Base-by-base conservation (phyloP, 1,284 basidiomycete species). In the Melampsora abietis-canadensis region DNA sequence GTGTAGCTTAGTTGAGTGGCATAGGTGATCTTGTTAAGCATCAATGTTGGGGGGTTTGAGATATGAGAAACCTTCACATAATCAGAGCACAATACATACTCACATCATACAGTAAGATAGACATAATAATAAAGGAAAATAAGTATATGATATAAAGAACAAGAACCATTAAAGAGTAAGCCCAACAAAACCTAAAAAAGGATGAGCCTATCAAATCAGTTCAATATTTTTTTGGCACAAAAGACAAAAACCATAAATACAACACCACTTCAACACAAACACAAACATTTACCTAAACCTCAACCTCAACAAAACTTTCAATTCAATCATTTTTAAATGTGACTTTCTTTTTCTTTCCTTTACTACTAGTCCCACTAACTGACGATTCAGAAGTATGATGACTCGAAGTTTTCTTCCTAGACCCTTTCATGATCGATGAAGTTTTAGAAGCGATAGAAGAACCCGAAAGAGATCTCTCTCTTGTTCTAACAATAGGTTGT, bases 331-430 rank as follows among this genome's bases (percentile, higher is more conserved):
- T 54, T 14, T 54, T 54, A 27, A 54, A 54, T 7, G 51, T 54
- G 19, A 54, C 51, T 27, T 54, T 54, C 51, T 54, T 54, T 27
- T 54, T 54, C 51, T 54, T 54, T 8, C 51, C 51, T 54, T 54
- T 54, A 54, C 51, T 54, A 54, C 51, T 54, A 54, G 51, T 54
- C 14, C 51, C 51, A 54, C 51, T 54, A 27, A 54, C 24, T 27
- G 51, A 15, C 1, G 51, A 54, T 54, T 54, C 51, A 14, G 51
- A 54, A 5, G n/a, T 7, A 54, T n/a, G n/a, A 54, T 21, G 17
- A 27, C 17, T 54, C 21, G 51, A 54, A 54, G 8, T 2, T 12
- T 54, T 54, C 17, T 54, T 54, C 2, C 51, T 1, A 54, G 10
- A 19, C 6, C 51, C 51, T 54, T 54, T 54, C n/a, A 54, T n/a